Evolutionary conservation across 495 filamentous ascomycete species (phyloP), one percentile per base, ranked within the genome.

Genomic region (Lentithecium fluviatile): DNA sequence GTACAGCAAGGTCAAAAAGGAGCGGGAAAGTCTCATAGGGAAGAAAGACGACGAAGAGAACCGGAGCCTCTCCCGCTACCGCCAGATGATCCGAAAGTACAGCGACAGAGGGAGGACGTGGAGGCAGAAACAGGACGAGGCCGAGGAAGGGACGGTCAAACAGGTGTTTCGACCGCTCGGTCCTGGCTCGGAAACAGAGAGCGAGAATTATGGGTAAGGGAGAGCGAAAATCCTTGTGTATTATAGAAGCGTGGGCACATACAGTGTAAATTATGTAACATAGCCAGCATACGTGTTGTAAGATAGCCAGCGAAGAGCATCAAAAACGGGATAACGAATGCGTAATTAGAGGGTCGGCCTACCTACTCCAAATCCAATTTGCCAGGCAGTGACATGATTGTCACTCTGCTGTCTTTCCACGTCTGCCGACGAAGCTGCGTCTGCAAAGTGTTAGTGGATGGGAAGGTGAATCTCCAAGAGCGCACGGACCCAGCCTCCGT

Each of bases 1-100:
- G 26, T 91, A 88, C 64, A 23, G 75, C 15, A 68, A 70, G 47
- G 72, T 79, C 25, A 76, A 80, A 58, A 52, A 54, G 1, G 78
- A 88, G 1, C 83, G 88, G 12, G 62, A 69, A 43, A 78, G 76
- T 51, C 67, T 72, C 1, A 69, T 86, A 23, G 65, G 66, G 0
- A 51, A 42, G 58, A 58, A 70, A 45, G 42, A 51, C 45, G 26
- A 58, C 17, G 61, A 70, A 36, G 56, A 69, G 17, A 71, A 76
- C 15, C 71, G 74, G 47, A 76, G 77, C 19, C 65, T 62, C 26
- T 74, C 75, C 40, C 45, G 54, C 1, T 85, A 79, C 61, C 62
- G 80, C 19, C 56, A 56, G 23, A 69, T 55, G 29, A 70, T 87
- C n/a, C 73, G 72, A 26, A 64, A 74, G 23, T 61, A 81, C 49